Base-by-base conservation (phyloP, 257 asterid genomes). In the Leptodermis oblonga region DNA sequence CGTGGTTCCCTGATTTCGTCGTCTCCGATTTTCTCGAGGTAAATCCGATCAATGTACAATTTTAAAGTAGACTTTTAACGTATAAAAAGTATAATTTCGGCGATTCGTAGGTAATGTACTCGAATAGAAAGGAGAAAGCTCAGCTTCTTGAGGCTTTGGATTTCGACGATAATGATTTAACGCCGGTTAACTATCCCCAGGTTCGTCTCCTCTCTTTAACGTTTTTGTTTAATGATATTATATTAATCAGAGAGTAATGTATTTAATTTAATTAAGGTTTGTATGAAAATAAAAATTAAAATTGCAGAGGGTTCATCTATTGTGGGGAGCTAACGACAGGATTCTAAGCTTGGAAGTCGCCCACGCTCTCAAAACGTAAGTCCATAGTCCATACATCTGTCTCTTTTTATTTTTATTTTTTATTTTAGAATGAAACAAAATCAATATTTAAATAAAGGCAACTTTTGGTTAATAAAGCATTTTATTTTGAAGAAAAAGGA, bases 91-190 rank as follows among this genome's bases (percentile, higher is more conserved):
- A n/a, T n/a, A n/a, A n/a, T n/a, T 2, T 49, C 4, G 9, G 11
- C 18, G 53, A 20, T 68, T n/a, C 43, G 31, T 75, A 72, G 81
- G 74, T 37, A 1, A 80, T 76, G 78, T 76, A 68, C 25, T 30
- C 23, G 41, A 70, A 76, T 61, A 76, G 72, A 55, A 76, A 65
- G 62, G 84, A 80, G 31, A 70, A 63, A 62, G 30, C 37, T 41
- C 74, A 73, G 52, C 81, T 80, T 42, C 70, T 80, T 2, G 68
- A 80, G 30, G 76, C 71, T n/a, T 41, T 80, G 2, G 62, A 53
- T 14, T 20, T 73, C 49, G 28, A 45, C 33, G 77, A 79, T 18
- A 36, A 65, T 41, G 79, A 75, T 1, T 42, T 56, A 3, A 60
- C 34, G 8, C 61, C 8, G 4, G 37, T 72, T 20, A 45, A 67